A percentile compares a stretch with the other conserved stretches of the same genome.
Evolutionary conservation across 2,329 filamentous ascomycete species (phyloP).

Genomic region (Fonsecaea multimorphosa): DNA sequence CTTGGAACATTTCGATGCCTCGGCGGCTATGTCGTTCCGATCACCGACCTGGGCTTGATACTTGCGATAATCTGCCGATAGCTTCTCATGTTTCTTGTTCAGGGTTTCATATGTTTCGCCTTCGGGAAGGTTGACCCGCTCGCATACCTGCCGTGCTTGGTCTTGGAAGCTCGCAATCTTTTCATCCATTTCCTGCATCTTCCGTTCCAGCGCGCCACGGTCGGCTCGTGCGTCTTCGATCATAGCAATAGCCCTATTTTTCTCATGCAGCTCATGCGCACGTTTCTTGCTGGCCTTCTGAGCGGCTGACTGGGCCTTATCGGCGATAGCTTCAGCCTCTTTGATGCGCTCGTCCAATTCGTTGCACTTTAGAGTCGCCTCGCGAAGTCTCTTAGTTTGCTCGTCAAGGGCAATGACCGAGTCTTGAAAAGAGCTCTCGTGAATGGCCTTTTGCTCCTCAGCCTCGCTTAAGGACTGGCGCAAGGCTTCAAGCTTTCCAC

Average conservation of each 20-base stretch:
- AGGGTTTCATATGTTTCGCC: constrained; percentile 66
- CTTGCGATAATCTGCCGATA: constrained; percentile 65
- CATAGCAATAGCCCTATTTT: constrained; percentile 65
- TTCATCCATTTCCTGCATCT: constrained; percentile 43
- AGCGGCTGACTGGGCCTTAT: constrained; percentile 15
- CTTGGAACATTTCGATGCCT: constrained; percentile 47
- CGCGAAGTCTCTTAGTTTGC: constrained; percentile 49
- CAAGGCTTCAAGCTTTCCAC: constrained; percentile 68
- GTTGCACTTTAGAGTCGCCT: constrained; percentile 47
- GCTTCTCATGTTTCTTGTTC: constrained; percentile 55
- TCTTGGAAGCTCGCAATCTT: constrained; percentile 61
- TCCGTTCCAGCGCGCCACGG: constrained; percentile 55
- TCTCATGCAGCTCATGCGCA: constrained; percentile 59
- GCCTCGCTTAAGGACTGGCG: constrained; percentile 64
- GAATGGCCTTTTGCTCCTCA: constrained; percentile 54
- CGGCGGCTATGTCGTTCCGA: constrained; percentile 67
- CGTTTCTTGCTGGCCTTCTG: constrained; percentile 43
- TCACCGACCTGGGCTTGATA: constrained; percentile 66
- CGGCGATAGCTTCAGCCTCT: constrained; percentile 17
- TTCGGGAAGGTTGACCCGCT: constrained; percentile 67
- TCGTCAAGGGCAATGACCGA: constrained; percentile 52
- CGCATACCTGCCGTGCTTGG: constrained; percentile 62
- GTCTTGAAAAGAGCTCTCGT: constrained; percentile 57
- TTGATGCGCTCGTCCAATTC: constrained; percentile 45
- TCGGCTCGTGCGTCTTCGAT: constrained; percentile 58